phyloP scores from a whole-genome alignment of 179 eudicot genomes.

The Gypsophila paniculata region DNA sequence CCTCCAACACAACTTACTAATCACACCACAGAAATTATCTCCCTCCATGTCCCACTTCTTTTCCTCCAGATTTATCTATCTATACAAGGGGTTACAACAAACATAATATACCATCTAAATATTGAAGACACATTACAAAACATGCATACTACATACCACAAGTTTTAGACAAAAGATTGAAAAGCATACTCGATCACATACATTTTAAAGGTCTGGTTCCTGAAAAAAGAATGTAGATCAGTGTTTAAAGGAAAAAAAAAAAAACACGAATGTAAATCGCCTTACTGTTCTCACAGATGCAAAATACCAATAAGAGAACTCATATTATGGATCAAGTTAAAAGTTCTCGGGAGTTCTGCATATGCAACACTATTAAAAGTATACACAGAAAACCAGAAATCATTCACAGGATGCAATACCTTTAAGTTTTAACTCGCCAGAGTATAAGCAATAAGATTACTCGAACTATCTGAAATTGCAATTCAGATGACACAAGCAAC shows the following conservation, averaged over 20 bases:
- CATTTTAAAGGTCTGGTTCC: neutral
- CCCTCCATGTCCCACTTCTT: too few species aligned
- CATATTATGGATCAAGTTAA: neutral
- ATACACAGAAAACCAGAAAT: conserved; percentile 5
- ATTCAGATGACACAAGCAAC: neutral
- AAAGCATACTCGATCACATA: neutral
- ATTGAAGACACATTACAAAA: neutral
- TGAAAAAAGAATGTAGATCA: conserved; percentile 1
- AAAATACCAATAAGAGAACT: neutral
- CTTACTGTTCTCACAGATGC: neutral
- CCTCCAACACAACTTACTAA: too few species aligned
- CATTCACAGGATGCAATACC: neutral
- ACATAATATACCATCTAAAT: neutral
- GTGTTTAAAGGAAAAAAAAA: too few species aligned
- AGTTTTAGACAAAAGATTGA: neutral
- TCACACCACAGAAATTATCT: too few species aligned
- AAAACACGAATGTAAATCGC: too few species aligned
- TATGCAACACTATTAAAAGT: neutral
- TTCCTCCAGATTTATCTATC: too few species aligned
- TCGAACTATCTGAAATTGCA: neutral
- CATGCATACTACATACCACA: conserved; percentile 9
- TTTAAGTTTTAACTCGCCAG: neutral
- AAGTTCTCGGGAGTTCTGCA: neutral
- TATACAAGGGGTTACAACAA: too few species aligned
- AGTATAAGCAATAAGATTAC: neutral